These are phyloP conservation scores for Mycosarcoma mackinlayi DNA, from an alignment of 1,284 basidiomycete genomes.

Conservation along the genomic window DNA sequence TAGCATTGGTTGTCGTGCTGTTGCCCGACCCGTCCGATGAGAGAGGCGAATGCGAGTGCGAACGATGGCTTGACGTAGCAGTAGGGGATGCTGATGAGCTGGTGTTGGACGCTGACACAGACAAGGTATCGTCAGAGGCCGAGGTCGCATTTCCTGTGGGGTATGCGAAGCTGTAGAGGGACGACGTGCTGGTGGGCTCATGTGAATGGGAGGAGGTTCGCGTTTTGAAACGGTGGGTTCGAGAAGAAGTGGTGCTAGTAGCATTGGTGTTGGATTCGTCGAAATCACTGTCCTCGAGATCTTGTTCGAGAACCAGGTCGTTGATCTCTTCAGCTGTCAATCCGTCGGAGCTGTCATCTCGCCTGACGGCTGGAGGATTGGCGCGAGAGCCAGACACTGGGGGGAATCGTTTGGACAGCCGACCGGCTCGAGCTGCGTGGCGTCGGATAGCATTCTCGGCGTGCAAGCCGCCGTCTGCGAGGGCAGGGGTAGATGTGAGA, in stretches of 20 bases:
- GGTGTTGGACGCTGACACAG: not conserved
- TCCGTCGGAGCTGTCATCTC: slow-evolving; percentile 16
- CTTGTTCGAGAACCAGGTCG: slow-evolving; percentile 16
- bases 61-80: too few species aligned
- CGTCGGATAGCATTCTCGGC: slow-evolving; percentile 26
- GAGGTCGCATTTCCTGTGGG: slow-evolving; percentile 14
- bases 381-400: slow-evolving; percentile 1
- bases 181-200: slow-evolving; percentile 4
- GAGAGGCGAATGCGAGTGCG: not conserved
- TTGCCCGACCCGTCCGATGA: too few species aligned
- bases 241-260: slow-evolving; percentile 16
- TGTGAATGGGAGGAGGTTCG: slow-evolving; percentile 6
- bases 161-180: slow-evolving; percentile 4
- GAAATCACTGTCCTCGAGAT: slow-evolving; percentile 9
- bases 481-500: slow-evolving; percentile 10
- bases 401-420: slow-evolving; percentile 29
- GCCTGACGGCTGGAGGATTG: slow-evolving; percentile 9
- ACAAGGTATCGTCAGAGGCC: slow-evolving; percentile 5
- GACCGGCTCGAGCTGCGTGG: slow-evolving; percentile 33
- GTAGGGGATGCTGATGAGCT: too few species aligned
- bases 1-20: too few species aligned
- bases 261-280: slow-evolving; percentile 10
- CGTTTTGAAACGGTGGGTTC: slow-evolving; percentile 10
- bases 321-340: slow-evolving; percentile 25
- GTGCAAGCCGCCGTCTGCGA: slow-evolving; percentile 17